Evolutionary conservation across 1,139 yeast species (phyloP).

Genomic region (Hyphopichia khmerensis): DNA sequence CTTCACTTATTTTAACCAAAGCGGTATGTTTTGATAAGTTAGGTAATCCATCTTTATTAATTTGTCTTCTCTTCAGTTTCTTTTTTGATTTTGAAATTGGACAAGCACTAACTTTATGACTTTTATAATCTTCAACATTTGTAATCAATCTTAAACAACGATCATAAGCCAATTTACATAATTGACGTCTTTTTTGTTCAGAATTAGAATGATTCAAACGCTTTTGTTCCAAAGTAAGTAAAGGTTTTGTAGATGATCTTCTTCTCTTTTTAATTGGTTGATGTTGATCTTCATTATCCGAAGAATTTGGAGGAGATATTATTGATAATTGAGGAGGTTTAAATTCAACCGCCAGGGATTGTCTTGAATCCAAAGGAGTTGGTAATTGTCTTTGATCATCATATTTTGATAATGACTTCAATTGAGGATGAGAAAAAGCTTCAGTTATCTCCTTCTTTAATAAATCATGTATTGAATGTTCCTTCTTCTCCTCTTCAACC

Average conservation of each 20-base stretch:
- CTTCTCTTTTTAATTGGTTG: conserved; percentile 22
- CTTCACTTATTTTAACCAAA: conserved; percentile 41
- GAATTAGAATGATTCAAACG: conserved; percentile 70
- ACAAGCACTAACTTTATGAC: conserved; percentile 14
- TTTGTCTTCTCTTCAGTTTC: conserved; percentile 41
- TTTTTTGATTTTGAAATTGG: conserved; percentile 16
- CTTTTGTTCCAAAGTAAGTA: conserved; percentile 64
- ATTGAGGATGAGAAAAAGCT: conserved; percentile 37
- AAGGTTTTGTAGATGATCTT: conserved; percentile 42
- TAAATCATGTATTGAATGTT: conserved; percentile 10
- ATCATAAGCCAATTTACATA: conserved; percentile 66
- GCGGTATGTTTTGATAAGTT: conserved; percentile 49
- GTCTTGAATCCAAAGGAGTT: conserved; percentile 39
- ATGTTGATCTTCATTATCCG: conserved; percentile 2
- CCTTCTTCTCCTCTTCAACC: conserved; percentile 1
- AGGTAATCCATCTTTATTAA: conserved; percentile 48
- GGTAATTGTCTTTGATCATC: conserved; percentile 21
- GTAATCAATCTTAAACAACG: conserved; percentile 44
- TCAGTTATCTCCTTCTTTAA: conserved; percentile 33
- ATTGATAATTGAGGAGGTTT: background rate
- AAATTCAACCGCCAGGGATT: conserved; percentile 13
- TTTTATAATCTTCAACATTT: conserved; percentile 41
- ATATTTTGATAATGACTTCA: conserved; percentile 7
- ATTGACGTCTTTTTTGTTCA: conserved; percentile 73
- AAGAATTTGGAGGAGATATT: background rate